phyloP scores from a whole-genome alignment of 2,329 filamentous ascomycete species.

The Daldinia sp. region DNA sequence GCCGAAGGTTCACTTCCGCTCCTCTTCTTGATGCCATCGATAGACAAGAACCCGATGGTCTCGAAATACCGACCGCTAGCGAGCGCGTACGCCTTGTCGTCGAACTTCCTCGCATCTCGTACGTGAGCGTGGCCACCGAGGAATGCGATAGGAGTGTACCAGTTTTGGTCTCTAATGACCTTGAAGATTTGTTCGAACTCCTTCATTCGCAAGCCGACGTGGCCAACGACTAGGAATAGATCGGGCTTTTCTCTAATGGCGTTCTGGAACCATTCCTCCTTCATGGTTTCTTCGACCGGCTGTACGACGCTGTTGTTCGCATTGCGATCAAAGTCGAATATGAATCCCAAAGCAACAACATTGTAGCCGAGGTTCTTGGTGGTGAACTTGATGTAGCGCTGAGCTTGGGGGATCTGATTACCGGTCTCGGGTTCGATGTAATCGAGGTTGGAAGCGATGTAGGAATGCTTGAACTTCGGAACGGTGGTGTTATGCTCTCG shows the following conservation, averaged over 20 bases:
- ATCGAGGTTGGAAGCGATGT: slow-evolving; percentile 92
- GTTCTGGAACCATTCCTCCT: slow-evolving; percentile 87
- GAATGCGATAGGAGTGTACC: slow-evolving; percentile 86
- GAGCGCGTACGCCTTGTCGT: slow-evolving; percentile 78
- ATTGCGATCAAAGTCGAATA: slow-evolving; percentile 93
- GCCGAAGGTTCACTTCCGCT: slow-evolving; percentile 44
- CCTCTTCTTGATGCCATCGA: slow-evolving; percentile 67
- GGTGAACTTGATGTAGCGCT: slow-evolving; percentile 85
- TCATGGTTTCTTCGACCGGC: slow-evolving; percentile 79
- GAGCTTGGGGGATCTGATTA: slow-evolving; percentile 77
- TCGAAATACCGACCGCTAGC: slow-evolving; percentile 94
- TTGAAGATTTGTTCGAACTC: slow-evolving; percentile 82
- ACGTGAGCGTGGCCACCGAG: slow-evolving; percentile 93
- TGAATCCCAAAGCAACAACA: slow-evolving; percentile 89
- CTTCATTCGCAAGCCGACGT: slow-evolving; percentile 81
- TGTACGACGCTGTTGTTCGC: slow-evolving; percentile 90
- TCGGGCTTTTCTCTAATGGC: slow-evolving; percentile 87
- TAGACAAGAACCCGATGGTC: slow-evolving; percentile 92
- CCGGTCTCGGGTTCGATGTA: slow-evolving; percentile 79
- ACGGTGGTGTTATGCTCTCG: slow-evolving; percentile 83
- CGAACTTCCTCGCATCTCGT: slow-evolving; percentile 82
- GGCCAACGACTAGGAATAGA: slow-evolving; percentile 85
- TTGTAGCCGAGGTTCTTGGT: slow-evolving; percentile 88
- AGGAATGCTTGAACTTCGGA: slow-evolving; percentile 80
- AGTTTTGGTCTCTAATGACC: slow-evolving; percentile 78